Evolutionary conservation across 2,329 filamentous ascomycete genomes (phyloP), one percentile per base, ranked within the genome.

Genomic region (Cercospora sojina): DNA sequence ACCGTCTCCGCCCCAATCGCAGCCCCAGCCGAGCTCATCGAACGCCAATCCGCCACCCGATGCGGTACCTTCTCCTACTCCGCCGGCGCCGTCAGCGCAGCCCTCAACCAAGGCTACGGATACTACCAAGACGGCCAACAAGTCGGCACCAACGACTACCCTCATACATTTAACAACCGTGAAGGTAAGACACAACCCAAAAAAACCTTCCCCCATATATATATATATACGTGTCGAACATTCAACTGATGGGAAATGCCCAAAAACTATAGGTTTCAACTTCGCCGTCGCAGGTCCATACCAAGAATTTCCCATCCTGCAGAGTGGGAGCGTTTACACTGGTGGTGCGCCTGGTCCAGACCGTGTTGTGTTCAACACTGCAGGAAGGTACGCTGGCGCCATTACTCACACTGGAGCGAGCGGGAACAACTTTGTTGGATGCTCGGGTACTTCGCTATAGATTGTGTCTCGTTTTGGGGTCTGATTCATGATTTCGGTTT

Each of bases 351-450:
- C 89, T 1, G 89, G 89, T 41, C 79, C 89, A 18, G 88, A 91
- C 75, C 86, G 89, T 59, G 86, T 91, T 62, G 78, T 90, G 32
- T 87, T 91, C 79, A 88, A 87, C 74, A 80, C 74, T 0, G 67
- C 78, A 16, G 85, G 88, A 71, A 66, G 83, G 65, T 82, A 86
- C 53, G 89, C 87, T 13, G 89, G 88, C 41, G 80, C 85, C 29
- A 90, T 91, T 69, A 91, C 90, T 0, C 90, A 91, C 74, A 90
- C 87, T 23, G 89, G 89, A 29, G 89, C 89, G 18, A 86, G 83
- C 59, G 87, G 87, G 7, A 88, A 91, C 76, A 81, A 85, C 78
- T 91, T 91, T 78, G 87, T 91, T 64, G 84, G 81, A n/a, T 91
- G 89, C 76, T 75, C 75, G 49, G 80, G 80, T 31, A 79, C 77